phyloP scores from a whole-genome alignment of 1,284 basidiomycete species.

The Acaromyces ingoldii region DNA sequence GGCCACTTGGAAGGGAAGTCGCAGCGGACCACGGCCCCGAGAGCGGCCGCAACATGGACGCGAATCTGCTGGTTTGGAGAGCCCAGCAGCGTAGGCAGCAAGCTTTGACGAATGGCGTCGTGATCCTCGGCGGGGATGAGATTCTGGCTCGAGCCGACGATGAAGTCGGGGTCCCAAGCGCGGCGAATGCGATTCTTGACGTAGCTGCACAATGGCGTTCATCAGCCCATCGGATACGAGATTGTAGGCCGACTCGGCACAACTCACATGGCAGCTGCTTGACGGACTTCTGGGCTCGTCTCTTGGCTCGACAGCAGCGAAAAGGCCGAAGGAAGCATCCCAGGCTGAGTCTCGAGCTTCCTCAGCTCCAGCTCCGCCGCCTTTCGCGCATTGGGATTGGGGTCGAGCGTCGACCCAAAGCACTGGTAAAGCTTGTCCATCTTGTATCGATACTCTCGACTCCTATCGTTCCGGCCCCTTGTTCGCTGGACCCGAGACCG shows the following conservation, averaged over 20 bases:
- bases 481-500: too few relatives aligned
- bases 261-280: constrained; percentile 42
- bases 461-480: too few relatives aligned
- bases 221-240: constrained; percentile 38
- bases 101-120: constrained; percentile 23
- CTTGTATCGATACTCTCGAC: too few relatives aligned
- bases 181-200: constrained; percentile 46
- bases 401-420: constrained; percentile 1
- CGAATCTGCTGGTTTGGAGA: constrained; percentile 25
- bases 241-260: constrained; percentile 35
- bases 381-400: constrained; percentile 43
- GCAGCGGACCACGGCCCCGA: constrained; percentile 33
- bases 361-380: constrained; percentile 48
- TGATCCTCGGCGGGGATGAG: constrained; percentile 31
- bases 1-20: constrained; percentile 47
- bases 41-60: constrained; percentile 35
- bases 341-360: constrained; percentile 40
- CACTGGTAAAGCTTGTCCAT: constrained; percentile 9
- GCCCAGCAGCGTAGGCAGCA: constrained; percentile 36
- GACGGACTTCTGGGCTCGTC: constrained; percentile 33
- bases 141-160: constrained; percentile 6
- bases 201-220: constrained; percentile 27
- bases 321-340: constrained; percentile 45
- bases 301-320: constrained; percentile 34
- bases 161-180: constrained; percentile 34